phyloP scores from a whole-genome alignment of 2,329 filamentous ascomycete genomes.

The Parafenestella ontariensis region DNA sequence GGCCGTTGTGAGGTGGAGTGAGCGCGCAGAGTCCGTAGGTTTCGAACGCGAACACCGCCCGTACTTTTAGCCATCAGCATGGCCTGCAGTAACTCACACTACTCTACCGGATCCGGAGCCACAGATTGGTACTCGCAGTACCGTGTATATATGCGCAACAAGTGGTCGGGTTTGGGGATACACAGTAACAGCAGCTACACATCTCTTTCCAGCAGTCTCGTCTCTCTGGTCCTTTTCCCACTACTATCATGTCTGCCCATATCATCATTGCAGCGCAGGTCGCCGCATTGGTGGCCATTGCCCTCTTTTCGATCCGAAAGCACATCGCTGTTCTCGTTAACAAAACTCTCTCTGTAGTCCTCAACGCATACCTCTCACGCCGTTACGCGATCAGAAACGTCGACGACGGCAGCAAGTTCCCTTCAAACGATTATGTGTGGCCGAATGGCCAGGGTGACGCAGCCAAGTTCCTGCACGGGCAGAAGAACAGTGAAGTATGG shows the following conservation, averaged over 20 bases:
- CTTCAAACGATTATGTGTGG: conserved; percentile 13
- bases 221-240: not conserved
- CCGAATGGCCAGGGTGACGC: conserved; percentile 40
- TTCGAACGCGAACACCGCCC: conserved; percentile 2
- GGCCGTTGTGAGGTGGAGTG: not conserved
- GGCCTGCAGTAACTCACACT: not conserved
- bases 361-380: conserved; percentile 1
- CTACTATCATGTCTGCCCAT: not conserved
- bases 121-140: too few relatives aligned
- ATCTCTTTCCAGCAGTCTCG: not conserved
- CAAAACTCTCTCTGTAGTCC: not conserved
- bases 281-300: not conserved
- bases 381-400: not conserved
- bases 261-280: not conserved
- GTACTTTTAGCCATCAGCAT: conserved; percentile 1
- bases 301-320: not conserved
- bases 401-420: conserved; percentile 2
- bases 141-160: not conserved
- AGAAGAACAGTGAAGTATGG: conserved; percentile 45
- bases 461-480: conserved; percentile 51
- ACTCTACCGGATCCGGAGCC: not conserved
- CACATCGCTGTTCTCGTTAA: not conserved
- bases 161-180: not conserved
- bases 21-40: not conserved
- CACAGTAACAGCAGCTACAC: not conserved